Evolutionary conservation across 1,284 basidiomycete genomes (phyloP).

Genomic region (Sporisorium reilianum): DNA sequence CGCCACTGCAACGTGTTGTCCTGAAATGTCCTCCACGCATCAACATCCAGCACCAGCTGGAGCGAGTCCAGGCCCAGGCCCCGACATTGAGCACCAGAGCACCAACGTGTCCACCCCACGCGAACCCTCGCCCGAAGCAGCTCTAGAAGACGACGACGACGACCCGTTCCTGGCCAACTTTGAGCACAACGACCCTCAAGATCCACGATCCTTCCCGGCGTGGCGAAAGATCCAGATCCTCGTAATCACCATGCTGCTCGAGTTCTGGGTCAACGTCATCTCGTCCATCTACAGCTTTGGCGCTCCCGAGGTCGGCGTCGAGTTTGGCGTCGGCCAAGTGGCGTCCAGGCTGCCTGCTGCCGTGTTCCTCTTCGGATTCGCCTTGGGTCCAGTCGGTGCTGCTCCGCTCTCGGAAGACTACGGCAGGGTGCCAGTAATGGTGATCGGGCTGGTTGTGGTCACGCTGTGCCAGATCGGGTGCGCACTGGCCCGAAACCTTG

Average conservation of each 20-base stretch:
- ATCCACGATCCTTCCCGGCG: constrained; percentile 36
- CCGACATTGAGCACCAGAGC: constrained; percentile 13
- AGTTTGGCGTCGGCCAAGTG: constrained; percentile 36
- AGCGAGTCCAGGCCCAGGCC: neutral
- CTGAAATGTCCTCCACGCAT: constrained; percentile 8
- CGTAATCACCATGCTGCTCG: constrained; percentile 32
- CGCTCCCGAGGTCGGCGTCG: constrained; percentile 26
- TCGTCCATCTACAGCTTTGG: constrained; percentile 52
- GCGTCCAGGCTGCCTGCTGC: constrained; percentile 42
- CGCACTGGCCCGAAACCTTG: constrained; percentile 51
- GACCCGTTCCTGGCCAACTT: constrained; percentile 36
- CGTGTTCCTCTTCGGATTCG: constrained; percentile 58
- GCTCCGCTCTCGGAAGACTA: constrained; percentile 60
- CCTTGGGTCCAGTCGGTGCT: constrained; percentile 38
- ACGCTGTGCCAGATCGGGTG: constrained; percentile 46
- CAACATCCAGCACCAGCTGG: neutral
- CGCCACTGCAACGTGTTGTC: neutral
- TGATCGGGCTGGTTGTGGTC: constrained; percentile 30
- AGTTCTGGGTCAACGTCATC: constrained; percentile 51
- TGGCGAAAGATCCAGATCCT: constrained; percentile 47
- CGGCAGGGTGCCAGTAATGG: constrained; percentile 49
- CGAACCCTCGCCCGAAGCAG: constrained; percentile 9
- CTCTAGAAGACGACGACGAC: constrained; percentile 14
- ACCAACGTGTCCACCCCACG: neutral
- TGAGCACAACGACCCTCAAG: constrained; percentile 33